Conservation (phyloP, 1,284 basidiomycete genomes). For the Puccinia brachypodii region DNA sequence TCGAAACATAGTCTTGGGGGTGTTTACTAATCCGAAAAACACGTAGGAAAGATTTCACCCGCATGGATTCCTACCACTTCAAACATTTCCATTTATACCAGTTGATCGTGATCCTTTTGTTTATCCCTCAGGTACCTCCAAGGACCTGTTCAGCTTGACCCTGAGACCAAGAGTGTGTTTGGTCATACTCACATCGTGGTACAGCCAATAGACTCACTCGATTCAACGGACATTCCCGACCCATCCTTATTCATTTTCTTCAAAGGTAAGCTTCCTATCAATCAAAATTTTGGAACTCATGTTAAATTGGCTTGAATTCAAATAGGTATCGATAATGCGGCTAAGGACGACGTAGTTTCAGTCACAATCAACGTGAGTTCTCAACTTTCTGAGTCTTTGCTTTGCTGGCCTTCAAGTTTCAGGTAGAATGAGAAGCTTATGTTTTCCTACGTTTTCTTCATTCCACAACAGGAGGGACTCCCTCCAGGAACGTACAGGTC, state of each 20-base stretch:
- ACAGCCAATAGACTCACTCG: neutral
- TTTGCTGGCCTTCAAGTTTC: neutral
- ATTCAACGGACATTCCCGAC: slow-evolving; percentile 32
- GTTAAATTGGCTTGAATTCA: neutral
- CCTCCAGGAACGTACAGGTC: slow-evolving; percentile 17
- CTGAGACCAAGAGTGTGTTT: slow-evolving; percentile 25
- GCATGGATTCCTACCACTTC: neutral
- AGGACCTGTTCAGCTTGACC: slow-evolving; percentile 27
- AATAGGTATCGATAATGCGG: slow-evolving; percentile 11
- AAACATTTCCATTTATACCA: neutral
- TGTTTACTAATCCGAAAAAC: slow-evolving; percentile 44
- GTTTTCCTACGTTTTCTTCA: neutral
- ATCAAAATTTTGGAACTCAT: neutral
- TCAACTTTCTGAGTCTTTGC: neutral
- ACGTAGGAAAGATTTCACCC: slow-evolving; percentile 30
- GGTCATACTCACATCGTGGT: slow-evolving; percentile 34
- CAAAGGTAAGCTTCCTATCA: slow-evolving; percentile 26
- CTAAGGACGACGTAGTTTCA: slow-evolving; percentile 21
- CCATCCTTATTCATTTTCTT: slow-evolving; percentile 35
- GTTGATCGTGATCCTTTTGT: neutral
- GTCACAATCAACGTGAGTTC: slow-evolving; percentile 6
- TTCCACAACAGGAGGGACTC: slow-evolving; percentile 6
- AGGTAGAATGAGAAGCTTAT: neutral
- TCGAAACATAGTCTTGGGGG: slow-evolving; percentile 17
- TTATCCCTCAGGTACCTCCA: slow-evolving; percentile 20